Conservation (phyloP, 2,329 filamentous ascomycete species). For the Graphium sp. region DNA sequence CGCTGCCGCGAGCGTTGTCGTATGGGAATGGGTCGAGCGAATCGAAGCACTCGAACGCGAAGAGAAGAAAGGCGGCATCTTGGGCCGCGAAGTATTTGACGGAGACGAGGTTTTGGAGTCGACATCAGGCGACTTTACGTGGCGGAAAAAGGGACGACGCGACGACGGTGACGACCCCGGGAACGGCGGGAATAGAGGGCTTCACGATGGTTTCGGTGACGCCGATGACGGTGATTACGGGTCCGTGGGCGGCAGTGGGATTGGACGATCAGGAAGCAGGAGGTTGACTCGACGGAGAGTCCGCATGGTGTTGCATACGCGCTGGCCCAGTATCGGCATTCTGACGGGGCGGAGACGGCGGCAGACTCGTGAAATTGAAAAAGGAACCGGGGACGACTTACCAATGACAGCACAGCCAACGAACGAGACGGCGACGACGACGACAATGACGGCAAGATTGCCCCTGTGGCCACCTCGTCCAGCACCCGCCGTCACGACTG, state of each 20-base stretch:
- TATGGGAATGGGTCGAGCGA: conserved; percentile 95
- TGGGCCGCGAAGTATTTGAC: conserved; percentile 83
- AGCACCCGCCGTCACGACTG: conserved; percentile 33
- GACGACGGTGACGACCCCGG: conserved; percentile 9
- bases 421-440: too few relatives aligned
- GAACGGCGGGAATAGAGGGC: conserved; percentile 6
- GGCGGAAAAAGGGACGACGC: conserved; percentile 16
- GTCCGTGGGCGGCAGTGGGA: too few relatives aligned
- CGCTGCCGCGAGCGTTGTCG: conserved; percentile 84
- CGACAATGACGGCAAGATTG: too few relatives aligned
- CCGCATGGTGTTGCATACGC: too few relatives aligned
- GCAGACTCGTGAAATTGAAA: conserved; percentile 7
- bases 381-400: conserved; percentile 10
- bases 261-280: too few relatives aligned
- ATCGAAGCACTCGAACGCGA: conserved; percentile 87
- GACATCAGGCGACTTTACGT: conserved; percentile 3
- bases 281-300: too few relatives aligned
- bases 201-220: too few relatives aligned
- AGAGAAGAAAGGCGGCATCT: conserved; percentile 83
- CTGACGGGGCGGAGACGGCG: conserved; percentile 9
- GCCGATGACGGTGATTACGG: too few relatives aligned
- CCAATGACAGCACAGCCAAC: too few relatives aligned
- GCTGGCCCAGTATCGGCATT: too few relatives aligned
- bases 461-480: conserved; percentile 39
- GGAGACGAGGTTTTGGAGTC: conserved; percentile 73